Evolutionary conservation across 2,329 filamentous ascomycete species (phyloP).

Genomic region (Parasarocladium wereldwijsianum): DNA sequence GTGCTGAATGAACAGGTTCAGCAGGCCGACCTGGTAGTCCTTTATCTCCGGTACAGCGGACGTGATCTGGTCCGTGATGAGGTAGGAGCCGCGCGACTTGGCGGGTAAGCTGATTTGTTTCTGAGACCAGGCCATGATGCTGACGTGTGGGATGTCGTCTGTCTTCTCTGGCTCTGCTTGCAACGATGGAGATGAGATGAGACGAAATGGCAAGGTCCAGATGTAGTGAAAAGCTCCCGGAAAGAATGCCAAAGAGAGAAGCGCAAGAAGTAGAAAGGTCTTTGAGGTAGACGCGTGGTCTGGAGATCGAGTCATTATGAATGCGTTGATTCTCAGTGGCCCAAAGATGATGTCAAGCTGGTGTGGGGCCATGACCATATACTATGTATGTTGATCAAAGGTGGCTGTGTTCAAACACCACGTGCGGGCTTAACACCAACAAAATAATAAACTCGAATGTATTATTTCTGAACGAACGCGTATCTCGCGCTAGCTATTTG

Average conservation of each 20-base stretch:
- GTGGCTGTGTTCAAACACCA: too few species aligned
- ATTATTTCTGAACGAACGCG: too few species aligned
- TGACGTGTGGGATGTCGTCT: constrained; percentile 11
- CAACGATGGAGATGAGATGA: constrained; percentile 16
- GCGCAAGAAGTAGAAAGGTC: constrained; percentile 29
- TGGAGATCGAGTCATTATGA: constrained; percentile 21
- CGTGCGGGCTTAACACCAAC: too few species aligned
- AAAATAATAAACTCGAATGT: too few species aligned
- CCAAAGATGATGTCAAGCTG: constrained; percentile 4
- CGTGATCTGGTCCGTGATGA: constrained; percentile 66
- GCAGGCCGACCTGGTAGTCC: constrained; percentile 68
- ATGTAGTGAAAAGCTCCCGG: constrained; percentile 36
- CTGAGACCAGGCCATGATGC: constrained; percentile 63
- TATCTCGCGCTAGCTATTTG: too few species aligned
- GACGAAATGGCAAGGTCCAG: constrained; percentile 30
- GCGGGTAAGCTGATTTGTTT: constrained; percentile 71
- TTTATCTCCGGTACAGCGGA: constrained; percentile 63
- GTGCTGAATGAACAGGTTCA: constrained; percentile 91
- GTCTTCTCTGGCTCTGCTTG: constrained; percentile 14
- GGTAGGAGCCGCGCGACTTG: constrained; percentile 69
- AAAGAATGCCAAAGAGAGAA: constrained; percentile 37
- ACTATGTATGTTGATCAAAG: too few species aligned
- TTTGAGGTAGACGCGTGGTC: constrained; percentile 20
- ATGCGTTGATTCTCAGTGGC: not conserved
- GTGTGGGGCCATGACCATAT: constrained; percentile 2